phyloP scores from a whole-genome alignment of 2,329 filamentous ascomycete genomes.

The Neospermospora avenae region DNA sequence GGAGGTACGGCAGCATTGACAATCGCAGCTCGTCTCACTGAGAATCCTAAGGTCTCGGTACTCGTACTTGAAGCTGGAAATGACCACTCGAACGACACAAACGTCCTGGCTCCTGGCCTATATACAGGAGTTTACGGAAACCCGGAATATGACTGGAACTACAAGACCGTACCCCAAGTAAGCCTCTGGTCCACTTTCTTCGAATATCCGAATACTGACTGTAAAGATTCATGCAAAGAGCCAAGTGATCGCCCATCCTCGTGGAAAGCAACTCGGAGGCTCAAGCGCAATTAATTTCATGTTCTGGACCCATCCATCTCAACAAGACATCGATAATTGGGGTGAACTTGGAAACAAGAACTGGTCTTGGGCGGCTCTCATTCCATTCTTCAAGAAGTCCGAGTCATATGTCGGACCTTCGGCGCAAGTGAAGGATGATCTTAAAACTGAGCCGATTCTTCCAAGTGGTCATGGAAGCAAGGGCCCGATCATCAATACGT shows the following conservation, averaged over 20 bases:
- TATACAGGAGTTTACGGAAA: not conserved
- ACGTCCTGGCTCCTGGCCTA: conserved; percentile 2
- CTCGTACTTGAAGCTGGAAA: conserved; percentile 9
- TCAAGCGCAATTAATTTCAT: conserved; percentile 37
- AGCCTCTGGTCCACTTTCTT: not conserved
- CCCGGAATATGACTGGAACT: not conserved
- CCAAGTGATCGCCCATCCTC: conserved; percentile 20
- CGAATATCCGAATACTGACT: not conserved
- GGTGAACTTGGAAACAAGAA: conserved; percentile 38
- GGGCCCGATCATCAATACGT: not conserved
- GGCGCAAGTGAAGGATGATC: not conserved
- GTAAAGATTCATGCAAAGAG: not conserved
- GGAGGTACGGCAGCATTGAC: conserved; percentile 3
- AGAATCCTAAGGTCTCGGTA: not conserved
- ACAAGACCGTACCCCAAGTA: not conserved
- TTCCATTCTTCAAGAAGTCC: conserved; percentile 41
- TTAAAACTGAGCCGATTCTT: not conserved
- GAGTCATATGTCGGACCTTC: conserved; percentile 11
- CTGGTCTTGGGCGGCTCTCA: conserved; percentile 39
- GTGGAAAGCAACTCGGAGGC: conserved; percentile 37
- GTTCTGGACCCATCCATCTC: conserved; percentile 23
- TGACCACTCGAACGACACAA: conserved; percentile 10
- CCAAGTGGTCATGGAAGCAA: not conserved
- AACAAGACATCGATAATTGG: conserved; percentile 39
- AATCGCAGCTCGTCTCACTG: not conserved